Conservation (phyloP, 2,329 filamentous ascomycete genomes). For the Ascochyta koolunga region DNA sequence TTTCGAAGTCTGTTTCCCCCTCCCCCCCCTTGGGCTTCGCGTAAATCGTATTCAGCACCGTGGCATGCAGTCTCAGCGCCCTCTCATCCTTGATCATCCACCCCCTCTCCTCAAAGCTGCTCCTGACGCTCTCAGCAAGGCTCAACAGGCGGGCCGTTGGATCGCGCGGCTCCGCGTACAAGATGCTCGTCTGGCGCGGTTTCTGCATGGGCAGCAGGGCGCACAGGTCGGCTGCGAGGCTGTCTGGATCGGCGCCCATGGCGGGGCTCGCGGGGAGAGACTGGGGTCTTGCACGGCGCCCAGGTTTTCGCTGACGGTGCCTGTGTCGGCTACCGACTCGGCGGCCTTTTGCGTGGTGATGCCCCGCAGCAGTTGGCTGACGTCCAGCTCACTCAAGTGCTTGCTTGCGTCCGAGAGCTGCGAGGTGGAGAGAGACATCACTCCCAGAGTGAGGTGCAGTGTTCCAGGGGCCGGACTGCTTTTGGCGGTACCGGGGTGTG, state of each 20-base stretch:
- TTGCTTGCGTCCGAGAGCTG: slow-evolving; percentile 54
- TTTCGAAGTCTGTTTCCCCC: slow-evolving; percentile 17
- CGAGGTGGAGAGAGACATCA: slow-evolving; percentile 73
- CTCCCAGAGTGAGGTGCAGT: slow-evolving; percentile 83
- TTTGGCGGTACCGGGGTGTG: slow-evolving; percentile 66
- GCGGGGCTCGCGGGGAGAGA: slow-evolving; percentile 21
- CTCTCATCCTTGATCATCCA: slow-evolving; percentile 65
- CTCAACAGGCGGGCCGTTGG: slow-evolving; percentile 55
- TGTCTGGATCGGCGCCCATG: slow-evolving; percentile 12
- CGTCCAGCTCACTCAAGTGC: slow-evolving; percentile 52
- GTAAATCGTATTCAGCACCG: slow-evolving; percentile 85
- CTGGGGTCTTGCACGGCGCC: slow-evolving; percentile 14
- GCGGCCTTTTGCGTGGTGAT: slow-evolving; percentile 22
- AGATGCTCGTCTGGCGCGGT: slow-evolving; percentile 58
- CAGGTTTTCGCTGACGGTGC: slow-evolving; percentile 38
- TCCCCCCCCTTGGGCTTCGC: slow-evolving; percentile 55
- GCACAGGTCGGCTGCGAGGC: slow-evolving; percentile 53
- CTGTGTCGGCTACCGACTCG: slow-evolving; percentile 20
- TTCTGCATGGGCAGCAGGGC: slow-evolving; percentile 66
- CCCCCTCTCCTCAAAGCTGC: slow-evolving; percentile 61
- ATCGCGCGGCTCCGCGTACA: slow-evolving; percentile 64
- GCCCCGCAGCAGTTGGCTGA: slow-evolving; percentile 36
- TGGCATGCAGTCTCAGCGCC: slow-evolving; percentile 79
- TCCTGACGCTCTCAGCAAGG: slow-evolving; percentile 65
- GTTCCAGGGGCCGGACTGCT: slow-evolving; percentile 79